phyloP scores from a whole-genome alignment of 140 eudicot genomes.

The Erigeron philadelphicus region DNA sequence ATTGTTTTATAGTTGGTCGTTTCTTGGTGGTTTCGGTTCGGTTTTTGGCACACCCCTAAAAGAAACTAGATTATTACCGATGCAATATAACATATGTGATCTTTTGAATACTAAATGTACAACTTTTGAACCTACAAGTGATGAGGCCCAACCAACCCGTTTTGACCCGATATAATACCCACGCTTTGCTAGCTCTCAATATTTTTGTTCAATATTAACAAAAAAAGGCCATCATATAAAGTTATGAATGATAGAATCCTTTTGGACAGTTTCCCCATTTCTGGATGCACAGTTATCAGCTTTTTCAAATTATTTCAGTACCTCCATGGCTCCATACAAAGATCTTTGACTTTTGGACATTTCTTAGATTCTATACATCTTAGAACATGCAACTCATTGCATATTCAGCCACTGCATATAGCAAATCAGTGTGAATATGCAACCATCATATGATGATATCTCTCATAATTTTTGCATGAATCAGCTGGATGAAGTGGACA shows the following conservation, averaged over 20 bases:
- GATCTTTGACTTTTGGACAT: neutral
- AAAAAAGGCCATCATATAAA: neutral
- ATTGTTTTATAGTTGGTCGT: no score
- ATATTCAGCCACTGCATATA: neutral
- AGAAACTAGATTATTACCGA: neutral
- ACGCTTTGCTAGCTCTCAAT: neutral
- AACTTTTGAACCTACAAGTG: neutral
- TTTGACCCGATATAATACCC: neutral
- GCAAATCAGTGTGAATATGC: neutral
- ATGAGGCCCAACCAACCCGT: neutral
- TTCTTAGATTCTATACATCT: neutral
- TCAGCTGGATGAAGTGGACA: slow-evolving; percentile 94
- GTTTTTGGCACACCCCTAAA: no score
- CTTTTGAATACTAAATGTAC: neutral
- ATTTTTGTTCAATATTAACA: neutral
- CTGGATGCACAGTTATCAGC: neutral
- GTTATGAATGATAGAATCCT: neutral
- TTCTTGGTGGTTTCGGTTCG: no score
- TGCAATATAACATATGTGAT: neutral
- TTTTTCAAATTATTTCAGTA: neutral
- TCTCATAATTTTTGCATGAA: slow-evolving; percentile 9
- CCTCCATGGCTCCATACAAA: neutral
- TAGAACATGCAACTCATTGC: neutral
- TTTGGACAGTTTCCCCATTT: neutral
- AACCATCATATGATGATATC: neutral